Evolutionary conservation across 345 rosid genomes (phyloP).

Genomic region (Hypericum perforatum): DNA sequence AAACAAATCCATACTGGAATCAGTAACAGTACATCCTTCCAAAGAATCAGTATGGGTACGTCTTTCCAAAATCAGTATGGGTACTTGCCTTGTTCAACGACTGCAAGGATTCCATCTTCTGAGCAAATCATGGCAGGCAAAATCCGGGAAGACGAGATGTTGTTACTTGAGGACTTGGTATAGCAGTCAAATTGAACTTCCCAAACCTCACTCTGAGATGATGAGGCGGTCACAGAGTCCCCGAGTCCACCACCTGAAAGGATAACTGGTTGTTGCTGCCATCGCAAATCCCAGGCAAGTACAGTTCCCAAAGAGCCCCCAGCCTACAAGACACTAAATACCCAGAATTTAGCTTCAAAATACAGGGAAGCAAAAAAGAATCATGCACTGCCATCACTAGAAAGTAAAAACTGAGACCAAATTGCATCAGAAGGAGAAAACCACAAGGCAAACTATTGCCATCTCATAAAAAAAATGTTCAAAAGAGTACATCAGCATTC

Average conservation of each 20-base stretch:
- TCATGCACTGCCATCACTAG: too few species aligned
- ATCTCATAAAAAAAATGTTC: too few species aligned
- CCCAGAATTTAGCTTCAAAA: neutral
- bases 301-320: conserved; percentile 81
- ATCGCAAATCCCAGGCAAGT: conserved; percentile 85
- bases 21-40: conserved; percentile 1
- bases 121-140: conserved; percentile 84
- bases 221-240: conserved; percentile 23
- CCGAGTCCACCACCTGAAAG: conserved; percentile 51
- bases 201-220: conserved; percentile 91
- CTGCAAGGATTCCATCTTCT: conserved; percentile 88
- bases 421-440: too few species aligned
- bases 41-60: neutral
- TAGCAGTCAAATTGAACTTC: conserved; percentile 65
- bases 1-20: neutral
- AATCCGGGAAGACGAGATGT: conserved; percentile 49
- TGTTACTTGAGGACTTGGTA: conserved; percentile 40
- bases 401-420: too few species aligned
- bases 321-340: conserved; percentile 32
- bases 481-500: too few species aligned
- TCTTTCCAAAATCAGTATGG: too few species aligned
- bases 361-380: too few species aligned
- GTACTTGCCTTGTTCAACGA: conserved; percentile 56
- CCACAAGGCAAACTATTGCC: too few species aligned
- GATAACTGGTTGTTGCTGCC: conserved; percentile 53